Conservation (phyloP, 164 flowering plant species). For the Piper betle region DNA sequence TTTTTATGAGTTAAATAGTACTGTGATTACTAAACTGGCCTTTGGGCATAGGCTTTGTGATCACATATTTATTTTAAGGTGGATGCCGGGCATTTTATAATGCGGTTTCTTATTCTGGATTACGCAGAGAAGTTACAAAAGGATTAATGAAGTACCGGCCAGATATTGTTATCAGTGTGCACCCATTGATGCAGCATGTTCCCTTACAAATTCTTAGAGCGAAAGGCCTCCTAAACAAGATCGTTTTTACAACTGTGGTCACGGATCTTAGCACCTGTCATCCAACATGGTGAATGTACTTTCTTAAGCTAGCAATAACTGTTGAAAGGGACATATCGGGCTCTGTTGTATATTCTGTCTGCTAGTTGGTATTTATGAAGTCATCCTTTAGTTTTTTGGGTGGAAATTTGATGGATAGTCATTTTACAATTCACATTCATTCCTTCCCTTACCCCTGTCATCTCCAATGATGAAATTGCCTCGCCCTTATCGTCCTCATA, state of each 20-base stretch:
- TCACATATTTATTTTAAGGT: neutral
- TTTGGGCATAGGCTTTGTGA: neutral
- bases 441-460: no score
- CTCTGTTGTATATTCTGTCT: neutral
- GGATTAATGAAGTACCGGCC: conserved; percentile 93
- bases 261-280: conserved; percentile 97
- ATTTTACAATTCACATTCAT: no score
- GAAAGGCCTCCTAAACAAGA: conserved; percentile 79
- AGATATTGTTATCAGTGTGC: conserved; percentile 91
- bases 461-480: neutral
- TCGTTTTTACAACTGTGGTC: conserved; percentile 86
- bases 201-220: conserved; percentile 79
- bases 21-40: neutral
- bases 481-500: no score
- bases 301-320: neutral
- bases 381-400: neutral
- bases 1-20: no score
- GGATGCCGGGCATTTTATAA: neutral
- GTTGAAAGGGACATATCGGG: neutral
- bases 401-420: neutral
- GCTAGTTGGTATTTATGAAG: no score
- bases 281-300: conserved; percentile 65
- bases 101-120: neutral
- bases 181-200: conserved; percentile 97
- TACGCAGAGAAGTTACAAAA: conserved; percentile 71